These are phyloP conservation scores for Cladosporium cucumerinum DNA, from an alignment of 2,329 filamentous ascomycete genomes.

Conservation along the genomic window DNA sequence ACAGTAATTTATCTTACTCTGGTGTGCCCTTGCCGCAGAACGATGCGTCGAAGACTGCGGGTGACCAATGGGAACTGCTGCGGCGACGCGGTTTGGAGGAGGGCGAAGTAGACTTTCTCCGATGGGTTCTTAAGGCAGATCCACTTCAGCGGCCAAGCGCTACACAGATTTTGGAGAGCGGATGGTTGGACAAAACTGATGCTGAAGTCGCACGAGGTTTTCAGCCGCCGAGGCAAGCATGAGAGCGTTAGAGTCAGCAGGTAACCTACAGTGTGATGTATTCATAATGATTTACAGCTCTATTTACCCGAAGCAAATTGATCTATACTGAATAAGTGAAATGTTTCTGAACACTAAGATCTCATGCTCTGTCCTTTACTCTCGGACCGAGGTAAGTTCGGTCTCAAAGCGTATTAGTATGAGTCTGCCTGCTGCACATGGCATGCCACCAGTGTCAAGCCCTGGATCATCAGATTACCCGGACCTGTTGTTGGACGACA, in stretches of 20 bases:
- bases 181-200: constrained; percentile 18
- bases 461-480: too few relatives aligned
- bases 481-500: too few relatives aligned
- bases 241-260: background rate
- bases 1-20: constrained; percentile 24
- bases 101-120: constrained; percentile 26
- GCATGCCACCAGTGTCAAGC: too few relatives aligned
- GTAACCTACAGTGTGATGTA: background rate
- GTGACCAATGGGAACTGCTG: constrained; percentile 26
- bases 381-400: too few relatives aligned
- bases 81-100: constrained; percentile 24
- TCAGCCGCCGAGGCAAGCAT: background rate
- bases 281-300: background rate
- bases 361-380: too few relatives aligned
- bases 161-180: constrained; percentile 22
- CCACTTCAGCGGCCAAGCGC: constrained; percentile 27
- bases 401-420: too few relatives aligned
- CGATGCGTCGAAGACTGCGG: constrained; percentile 17
- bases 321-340: too few relatives aligned
- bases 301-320: too few relatives aligned
- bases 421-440: too few relatives aligned
- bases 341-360: too few relatives aligned
- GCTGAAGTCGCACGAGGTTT: constrained; percentile 1
- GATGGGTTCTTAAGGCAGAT: constrained; percentile 27
- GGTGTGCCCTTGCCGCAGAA: constrained; percentile 22